Evolutionary conservation across 768 basidiomycete species (phyloP).

Genomic region (Tylopilus intermedius): DNA sequence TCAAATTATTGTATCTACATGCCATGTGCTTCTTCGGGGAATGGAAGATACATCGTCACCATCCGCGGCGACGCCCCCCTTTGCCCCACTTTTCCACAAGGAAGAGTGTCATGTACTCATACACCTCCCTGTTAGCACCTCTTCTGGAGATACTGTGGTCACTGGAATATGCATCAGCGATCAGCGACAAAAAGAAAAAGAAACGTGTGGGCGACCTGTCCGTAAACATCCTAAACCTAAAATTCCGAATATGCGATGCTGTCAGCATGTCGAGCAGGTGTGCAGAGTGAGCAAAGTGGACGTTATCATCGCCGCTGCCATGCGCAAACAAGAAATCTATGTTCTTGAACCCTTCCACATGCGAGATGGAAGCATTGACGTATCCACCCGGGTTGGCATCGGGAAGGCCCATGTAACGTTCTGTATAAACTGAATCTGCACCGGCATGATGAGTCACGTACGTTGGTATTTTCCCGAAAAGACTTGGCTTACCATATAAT

Average conservation of each 20-base stretch:
- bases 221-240: slow-evolving; percentile 93
- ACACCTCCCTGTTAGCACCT: slow-evolving; percentile 80
- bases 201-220: slow-evolving; percentile 61
- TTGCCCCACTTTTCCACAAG: slow-evolving; percentile 92
- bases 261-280: slow-evolving; percentile 94
- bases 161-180: slow-evolving; percentile 36
- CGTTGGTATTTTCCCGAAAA: neutral
- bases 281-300: slow-evolving; percentile 90
- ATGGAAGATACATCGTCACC: slow-evolving; percentile 33
- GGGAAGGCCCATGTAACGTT: slow-evolving; percentile 92
- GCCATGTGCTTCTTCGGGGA: neutral
- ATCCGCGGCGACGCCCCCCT: slow-evolving; percentile 60
- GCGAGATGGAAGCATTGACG: slow-evolving; percentile 78
- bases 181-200: neutral
- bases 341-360: slow-evolving; percentile 81
- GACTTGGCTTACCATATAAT: slow-evolving; percentile 55
- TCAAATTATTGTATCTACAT: neutral
- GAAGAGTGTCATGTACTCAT: slow-evolving; percentile 81
- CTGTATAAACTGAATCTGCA: slow-evolving; percentile 91
- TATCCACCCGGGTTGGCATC: slow-evolving; percentile 80
- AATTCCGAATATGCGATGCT: slow-evolving; percentile 60
- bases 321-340: slow-evolving; percentile 83
- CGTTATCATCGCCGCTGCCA: slow-evolving; percentile 95
- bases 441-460: neutral
- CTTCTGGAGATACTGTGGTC: slow-evolving; percentile 74